A percentile compares a stretch with the other conserved stretches of the same genome.
These are phyloP conservation scores for Bryoerythrophyllum caledonicum DNA, from an alignment of 225 moss, liverwort and hornwort species.

Conservation along the genomic window DNA sequence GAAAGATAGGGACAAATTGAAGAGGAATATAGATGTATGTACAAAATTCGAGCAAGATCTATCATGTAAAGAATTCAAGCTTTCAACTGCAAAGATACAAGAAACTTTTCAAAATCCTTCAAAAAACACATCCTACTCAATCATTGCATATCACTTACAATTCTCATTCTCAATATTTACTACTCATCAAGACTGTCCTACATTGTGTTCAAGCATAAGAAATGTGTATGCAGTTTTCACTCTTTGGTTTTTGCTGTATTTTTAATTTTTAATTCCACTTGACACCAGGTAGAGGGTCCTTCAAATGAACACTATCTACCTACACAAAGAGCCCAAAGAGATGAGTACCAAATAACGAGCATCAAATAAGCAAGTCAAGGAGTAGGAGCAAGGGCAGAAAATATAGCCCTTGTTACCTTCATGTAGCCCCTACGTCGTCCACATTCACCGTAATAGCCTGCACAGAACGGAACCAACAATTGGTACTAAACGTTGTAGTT, in stretches of 20 bases:
- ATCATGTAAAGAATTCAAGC: conserved; percentile 85
- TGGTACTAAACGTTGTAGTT: background rate
- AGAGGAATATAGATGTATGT: too few species aligned
- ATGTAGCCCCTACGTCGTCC: conserved; percentile 95
- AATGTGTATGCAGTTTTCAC: conserved; percentile 48
- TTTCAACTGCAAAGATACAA: conserved; percentile 60
- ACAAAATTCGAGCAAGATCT: too few species aligned
- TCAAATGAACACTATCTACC: conserved; percentile 94
- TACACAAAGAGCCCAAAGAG: conserved; percentile 27
- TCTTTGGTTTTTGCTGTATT: conserved; percentile 75
- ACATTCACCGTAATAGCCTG: conserved; percentile 98
- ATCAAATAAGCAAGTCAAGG: conserved; percentile 8
- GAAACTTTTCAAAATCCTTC: background rate
- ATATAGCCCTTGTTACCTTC: conserved; percentile 81
- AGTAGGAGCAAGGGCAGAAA: conserved; percentile 14
- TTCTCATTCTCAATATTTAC: too few species aligned
- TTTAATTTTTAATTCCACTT: conserved; percentile 78
- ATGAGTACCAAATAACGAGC: conserved; percentile 3
- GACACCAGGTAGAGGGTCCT: conserved; percentile 61
- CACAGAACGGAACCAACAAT: conserved; percentile 15
- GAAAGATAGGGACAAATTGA: too few species aligned
- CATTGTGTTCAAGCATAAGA: too few species aligned
- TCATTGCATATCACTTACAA: background rate
- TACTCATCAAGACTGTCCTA: conserved; percentile 7
- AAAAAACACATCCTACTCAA: background rate